Base-by-base conservation (phyloP, 352 stramenopile genomes). In the Globisporangium emineosum region DNA sequence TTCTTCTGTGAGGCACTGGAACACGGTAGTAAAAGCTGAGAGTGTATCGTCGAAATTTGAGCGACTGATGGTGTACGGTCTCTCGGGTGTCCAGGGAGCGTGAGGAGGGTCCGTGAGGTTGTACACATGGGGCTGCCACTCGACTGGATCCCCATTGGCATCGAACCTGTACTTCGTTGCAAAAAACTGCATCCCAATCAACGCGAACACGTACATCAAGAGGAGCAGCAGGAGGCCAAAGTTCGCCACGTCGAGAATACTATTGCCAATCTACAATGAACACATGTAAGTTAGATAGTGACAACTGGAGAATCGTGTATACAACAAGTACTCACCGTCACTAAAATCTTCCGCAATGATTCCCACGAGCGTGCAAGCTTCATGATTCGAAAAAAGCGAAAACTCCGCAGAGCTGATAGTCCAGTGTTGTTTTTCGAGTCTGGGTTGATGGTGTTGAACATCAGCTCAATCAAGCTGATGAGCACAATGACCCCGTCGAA, bases 321-420 rank as follows among this genome's bases (percentile, higher is more conserved):
- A 3, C 32, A 19, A 43, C 10, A 53, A 29, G 32, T 35, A 19
- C 72, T 23, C 61, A 82, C 72, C 69, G 88, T 97, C 51, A 79
- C 51, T 10, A 98, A 72, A 21, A 98, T 69, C 13, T 89, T 77
- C 13, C 88, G 83, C 32, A 98, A 67, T 1, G 83, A 94, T 32
- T 79, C 80, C 93, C 92, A 98, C n/a, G 83, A 82, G n/a, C 86
- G 79, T 10, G 91, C 90, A 19, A 98, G 83, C 59, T 97, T 97
- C 60, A 98, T 90, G 33, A 96, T 76, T 23, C 88, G 73, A 60
- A 97, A 93, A 29, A 96, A 68, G 2, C 88, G 73, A 58, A 97
- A 90, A 29, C 92, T 79, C 42, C 91, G 73, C 12, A 97, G 72
- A 23, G 82, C 89, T 30, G 89, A 77, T 15, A 97, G 76, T 5